A percentile compares a stretch with the other conserved stretches of the same genome.
These are phyloP conservation scores for Nemania diffusa DNA, from an alignment of 2,329 filamentous ascomycete species.

Conservation along the genomic window DNA sequence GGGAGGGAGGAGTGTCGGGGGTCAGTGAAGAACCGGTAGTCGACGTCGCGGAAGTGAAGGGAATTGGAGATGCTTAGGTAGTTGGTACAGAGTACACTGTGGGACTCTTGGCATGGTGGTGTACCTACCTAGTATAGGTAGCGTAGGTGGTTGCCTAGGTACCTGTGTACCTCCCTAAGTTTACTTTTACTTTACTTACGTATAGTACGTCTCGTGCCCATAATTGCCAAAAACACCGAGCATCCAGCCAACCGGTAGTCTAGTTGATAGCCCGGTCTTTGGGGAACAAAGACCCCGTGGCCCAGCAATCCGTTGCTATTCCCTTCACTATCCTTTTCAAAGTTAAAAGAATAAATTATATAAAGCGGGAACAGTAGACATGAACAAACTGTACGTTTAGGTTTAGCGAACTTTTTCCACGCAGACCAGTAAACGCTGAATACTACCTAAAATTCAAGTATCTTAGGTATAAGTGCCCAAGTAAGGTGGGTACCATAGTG, in stretches of 20 bases:
- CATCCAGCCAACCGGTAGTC: conserved; percentile 13
- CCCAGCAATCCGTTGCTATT: conserved; percentile 5
- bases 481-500: neutral
- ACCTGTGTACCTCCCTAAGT: neutral
- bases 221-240: neutral
- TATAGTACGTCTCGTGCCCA: conserved; percentile 14
- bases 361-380: conserved; percentile 22
- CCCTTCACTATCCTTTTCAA: conserved; percentile 20
- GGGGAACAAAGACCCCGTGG: conserved; percentile 29
- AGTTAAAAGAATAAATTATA: conserved; percentile 16
- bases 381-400: conserved; percentile 30
- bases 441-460: neutral
- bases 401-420: neutral
- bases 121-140: neutral
- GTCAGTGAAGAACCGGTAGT: conserved; percentile 21
- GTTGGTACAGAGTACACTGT: conserved; percentile 19
- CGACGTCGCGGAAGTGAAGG: conserved; percentile 35
- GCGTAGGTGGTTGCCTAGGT: neutral
- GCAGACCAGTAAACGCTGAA: neutral
- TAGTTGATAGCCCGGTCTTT: conserved; percentile 13
- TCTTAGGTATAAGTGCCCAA: neutral
- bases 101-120: neutral
- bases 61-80: conserved; percentile 33
- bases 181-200: neutral
- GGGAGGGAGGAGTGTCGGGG: conserved; percentile 13